Conservation (phyloP, 352 stramenopile genomes). For the Globisporangium megalacanthum region DNA sequence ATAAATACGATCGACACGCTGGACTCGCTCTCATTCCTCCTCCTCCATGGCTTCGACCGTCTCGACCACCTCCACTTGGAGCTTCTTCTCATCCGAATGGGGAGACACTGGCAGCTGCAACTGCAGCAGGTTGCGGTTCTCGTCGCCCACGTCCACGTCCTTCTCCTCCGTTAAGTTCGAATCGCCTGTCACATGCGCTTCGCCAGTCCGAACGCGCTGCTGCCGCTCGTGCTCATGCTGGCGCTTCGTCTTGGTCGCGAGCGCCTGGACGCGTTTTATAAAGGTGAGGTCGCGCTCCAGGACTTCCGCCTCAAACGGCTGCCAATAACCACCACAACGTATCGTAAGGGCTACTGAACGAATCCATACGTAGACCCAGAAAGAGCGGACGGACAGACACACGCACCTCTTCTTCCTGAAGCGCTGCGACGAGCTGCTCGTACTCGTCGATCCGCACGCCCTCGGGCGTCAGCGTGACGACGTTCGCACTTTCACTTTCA, state of each 20-base stretch:
- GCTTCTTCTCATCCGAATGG: neutral
- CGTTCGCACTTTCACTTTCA: neutral
- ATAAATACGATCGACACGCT: slow-evolving; percentile 4
- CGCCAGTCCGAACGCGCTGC: neutral
- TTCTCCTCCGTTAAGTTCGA: neutral
- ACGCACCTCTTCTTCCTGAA: slow-evolving; percentile 41
- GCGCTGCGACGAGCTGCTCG: slow-evolving; percentile 33
- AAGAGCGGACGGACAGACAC: too few relatives aligned
- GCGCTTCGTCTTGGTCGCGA: slow-evolving; percentile 39
- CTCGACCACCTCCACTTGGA: neutral
- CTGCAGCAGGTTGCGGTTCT: neutral
- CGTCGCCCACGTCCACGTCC: neutral
- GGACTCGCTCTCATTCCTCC: neutral
- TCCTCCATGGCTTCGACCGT: neutral
- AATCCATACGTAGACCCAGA: too few relatives aligned
- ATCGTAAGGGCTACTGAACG: neutral
- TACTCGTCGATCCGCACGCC: slow-evolving; percentile 31
- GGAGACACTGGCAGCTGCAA: neutral
- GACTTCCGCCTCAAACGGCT: slow-evolving; percentile 46
- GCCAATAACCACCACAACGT: neutral
- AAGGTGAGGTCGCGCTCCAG: slow-evolving; percentile 52
- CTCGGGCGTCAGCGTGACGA: slow-evolving; percentile 4
- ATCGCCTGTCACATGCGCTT: neutral
- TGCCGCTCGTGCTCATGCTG: slow-evolving; percentile 18
- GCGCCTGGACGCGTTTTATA: slow-evolving; percentile 47